Base-by-base conservation (phyloP, 106 monocot species). In the Dendrobium huoshanense region DNA sequence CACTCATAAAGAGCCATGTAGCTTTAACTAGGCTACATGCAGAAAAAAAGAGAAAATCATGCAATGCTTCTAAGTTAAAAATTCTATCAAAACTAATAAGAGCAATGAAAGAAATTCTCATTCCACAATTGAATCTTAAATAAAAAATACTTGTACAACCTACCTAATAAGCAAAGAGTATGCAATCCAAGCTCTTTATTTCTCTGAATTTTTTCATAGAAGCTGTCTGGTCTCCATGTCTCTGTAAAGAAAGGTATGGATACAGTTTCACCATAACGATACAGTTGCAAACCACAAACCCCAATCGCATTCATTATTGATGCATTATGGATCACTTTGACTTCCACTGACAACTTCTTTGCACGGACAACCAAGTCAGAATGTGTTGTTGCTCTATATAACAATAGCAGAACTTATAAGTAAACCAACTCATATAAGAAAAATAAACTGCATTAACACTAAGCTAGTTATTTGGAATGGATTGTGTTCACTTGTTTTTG, bases 201-300 rank as follows among this genome's bases (percentile, higher is more conserved):
- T 78, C 83, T 89, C 81, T 91, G 81, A 80, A 98, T 94, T 87
- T 92, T 98, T 68, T 87, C 79, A 81, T 95, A 95, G 82, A 98
- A 98, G 82, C 97, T 98, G 51, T 95, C 88, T 16, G 97, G 94
- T 72, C 88, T 91, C 97, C 97, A 98, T 73, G 94, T 89, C 15
- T 98, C 97, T 0, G 97, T 98, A 78, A 98, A 98, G 84, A 98
- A 94, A 37, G 94, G 94, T 81, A 95, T 89, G 24, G 95, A 95
- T 73, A 94, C 83, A 19, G 97, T 87, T 85, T 98, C 92, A 24
- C 95, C 98, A 75, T 87, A 98, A 5, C 89, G 92, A 68, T 95
- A 95, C 73, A 95, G 86, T 79, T 98, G 98, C 92, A 98, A 88
- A 9, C 95, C 95, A 86, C 92, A 95, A 78, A 87, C 75, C 48